These are phyloP conservation scores for Sporisorium graminicola DNA, from an alignment of 1,284 basidiomycete species.

Conservation along the genomic window DNA sequence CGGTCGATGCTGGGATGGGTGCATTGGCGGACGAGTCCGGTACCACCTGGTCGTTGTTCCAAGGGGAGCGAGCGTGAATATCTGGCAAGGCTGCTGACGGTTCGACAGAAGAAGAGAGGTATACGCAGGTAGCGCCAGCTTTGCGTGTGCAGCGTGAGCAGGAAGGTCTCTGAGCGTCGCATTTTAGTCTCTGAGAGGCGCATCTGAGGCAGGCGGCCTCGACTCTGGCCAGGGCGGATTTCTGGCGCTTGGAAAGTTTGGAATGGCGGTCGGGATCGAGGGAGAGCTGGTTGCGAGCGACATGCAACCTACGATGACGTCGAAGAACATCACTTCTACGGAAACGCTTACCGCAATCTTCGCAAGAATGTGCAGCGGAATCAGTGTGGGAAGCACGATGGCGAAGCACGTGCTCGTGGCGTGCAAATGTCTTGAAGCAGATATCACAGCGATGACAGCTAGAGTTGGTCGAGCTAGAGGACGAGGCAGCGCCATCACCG, in stretches of 20 bases:
- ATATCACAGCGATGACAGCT: conserved; percentile 21
- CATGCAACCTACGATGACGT: conserved; percentile 19
- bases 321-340: conserved; percentile 25
- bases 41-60: too few species aligned
- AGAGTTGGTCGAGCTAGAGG: too few species aligned
- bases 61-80: too few species aligned
- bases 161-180: conserved; percentile 17
- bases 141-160: conserved; percentile 22
- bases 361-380: conserved; percentile 13
- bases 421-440: conserved; percentile 23
- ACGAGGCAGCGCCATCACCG: too few species aligned
- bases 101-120: too few species aligned
- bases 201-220: conserved; percentile 23
- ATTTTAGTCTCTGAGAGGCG: conserved; percentile 33
- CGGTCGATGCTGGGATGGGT: too few species aligned
- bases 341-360: conserved; percentile 20
- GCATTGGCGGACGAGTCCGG: too few species aligned
- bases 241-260: conserved; percentile 19
- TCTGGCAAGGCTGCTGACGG: too few species aligned
- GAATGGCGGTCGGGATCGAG: conserved; percentile 10
- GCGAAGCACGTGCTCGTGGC: conserved; percentile 31
- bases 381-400: conserved; percentile 28
- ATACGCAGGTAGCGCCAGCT: conserved; percentile 10
- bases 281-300: conserved; percentile 11
- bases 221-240: conserved; percentile 19